phyloP scores from a whole-genome alignment of 1,139 yeast species.

The Candida freyschussii region DNA sequence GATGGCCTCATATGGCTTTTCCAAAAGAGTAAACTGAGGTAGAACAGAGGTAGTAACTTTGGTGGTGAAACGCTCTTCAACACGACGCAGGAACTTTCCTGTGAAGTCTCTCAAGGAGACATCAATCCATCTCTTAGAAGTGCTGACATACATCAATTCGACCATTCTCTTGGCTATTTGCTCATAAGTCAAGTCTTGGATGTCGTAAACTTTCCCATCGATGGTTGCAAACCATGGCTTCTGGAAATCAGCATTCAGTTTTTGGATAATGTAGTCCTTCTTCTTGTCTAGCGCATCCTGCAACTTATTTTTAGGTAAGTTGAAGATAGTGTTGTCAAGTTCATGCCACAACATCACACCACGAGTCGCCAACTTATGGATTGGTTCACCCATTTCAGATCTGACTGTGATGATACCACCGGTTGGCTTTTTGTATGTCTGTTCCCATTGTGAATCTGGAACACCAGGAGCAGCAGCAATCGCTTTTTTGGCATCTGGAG shows the following conservation, averaged over 20 bases:
- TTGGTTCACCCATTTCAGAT: slow-evolving; percentile 99
- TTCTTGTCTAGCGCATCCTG: slow-evolving; percentile 76
- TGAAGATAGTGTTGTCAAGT: slow-evolving; percentile 88
- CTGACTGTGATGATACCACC: slow-evolving; percentile 96
- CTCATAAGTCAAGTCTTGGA: slow-evolving; percentile 92
- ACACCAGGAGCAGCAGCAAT: slow-evolving; percentile 92
- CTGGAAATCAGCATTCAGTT: slow-evolving; percentile 90
- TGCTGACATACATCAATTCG: slow-evolving; percentile 81
- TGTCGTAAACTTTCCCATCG: slow-evolving; percentile 74
- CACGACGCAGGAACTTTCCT: slow-evolving; percentile 85
- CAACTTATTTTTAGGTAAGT: slow-evolving; percentile 84
- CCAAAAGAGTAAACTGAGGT: slow-evolving; percentile 67
- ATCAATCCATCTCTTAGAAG: slow-evolving; percentile 87
- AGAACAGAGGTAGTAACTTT: slow-evolving; percentile 56
- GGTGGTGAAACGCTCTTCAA: slow-evolving; percentile 90
- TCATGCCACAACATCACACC: slow-evolving; percentile 98
- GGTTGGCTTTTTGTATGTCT: slow-evolving; percentile 88
- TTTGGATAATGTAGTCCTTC: slow-evolving; percentile 79
- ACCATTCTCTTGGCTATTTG: slow-evolving; percentile 86
- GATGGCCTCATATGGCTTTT: slow-evolving; percentile 58
- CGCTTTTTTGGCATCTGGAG: slow-evolving; percentile 89
- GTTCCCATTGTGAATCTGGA: slow-evolving; percentile 84
- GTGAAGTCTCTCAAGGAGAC: slow-evolving; percentile 76
- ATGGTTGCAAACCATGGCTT: slow-evolving; percentile 87
- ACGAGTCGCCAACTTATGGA: slow-evolving; percentile 96